Evolutionary conservation across 495 filamentous ascomycete genomes (phyloP), one percentile per base, ranked within the genome.

Genomic region (Penicillium tannophilum): DNA sequence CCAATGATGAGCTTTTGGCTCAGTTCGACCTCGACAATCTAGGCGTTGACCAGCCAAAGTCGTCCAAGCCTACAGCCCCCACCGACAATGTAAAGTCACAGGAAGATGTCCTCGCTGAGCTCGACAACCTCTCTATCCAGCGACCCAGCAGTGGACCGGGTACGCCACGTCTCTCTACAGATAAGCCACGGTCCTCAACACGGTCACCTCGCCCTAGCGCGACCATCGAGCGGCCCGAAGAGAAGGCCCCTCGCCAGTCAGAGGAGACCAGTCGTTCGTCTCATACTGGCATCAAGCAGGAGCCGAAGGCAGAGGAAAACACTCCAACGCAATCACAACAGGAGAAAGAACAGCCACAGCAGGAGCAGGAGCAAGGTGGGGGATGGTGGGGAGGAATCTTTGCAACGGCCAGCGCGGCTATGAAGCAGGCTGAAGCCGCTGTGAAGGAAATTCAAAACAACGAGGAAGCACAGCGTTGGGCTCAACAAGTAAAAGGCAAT

Each of bases 371-470:
- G 55, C 72, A 75, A 57, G 75, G 77, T 45, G 86, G 85, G 54
- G 88, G 92, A 51, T 97, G 94, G 93, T 97, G 92, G 91, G 93
- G 94, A 58, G 87, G 92, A 11, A 63, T 97, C 23, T 87, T 93
- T 63, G 79, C 82, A 26, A 81, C 80, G 1, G 84, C 85, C 24
- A 79, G 65, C 43, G 90, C 92, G 35, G 95, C 93, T 44, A 90
- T 96, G 73, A 97, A 96, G 81, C 90, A 92, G 69, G 94, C 95
- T 31, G 92, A 98, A 72, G 91, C 87, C 16, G 86, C 92, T 1
- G 92, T 96, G 49, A 96, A 96, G 68, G 92, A 97, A 69, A 92
- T 98, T 42, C 91, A 95, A 70, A 89, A 92, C 65, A 97, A 96
- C 58, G 92, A 98, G 73, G 94, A 98, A 71, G 94, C 93, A 42